phyloP scores from a whole-genome alignment of 495 filamentous ascomycete species.

The Talaromyces stipitatus region DNA sequence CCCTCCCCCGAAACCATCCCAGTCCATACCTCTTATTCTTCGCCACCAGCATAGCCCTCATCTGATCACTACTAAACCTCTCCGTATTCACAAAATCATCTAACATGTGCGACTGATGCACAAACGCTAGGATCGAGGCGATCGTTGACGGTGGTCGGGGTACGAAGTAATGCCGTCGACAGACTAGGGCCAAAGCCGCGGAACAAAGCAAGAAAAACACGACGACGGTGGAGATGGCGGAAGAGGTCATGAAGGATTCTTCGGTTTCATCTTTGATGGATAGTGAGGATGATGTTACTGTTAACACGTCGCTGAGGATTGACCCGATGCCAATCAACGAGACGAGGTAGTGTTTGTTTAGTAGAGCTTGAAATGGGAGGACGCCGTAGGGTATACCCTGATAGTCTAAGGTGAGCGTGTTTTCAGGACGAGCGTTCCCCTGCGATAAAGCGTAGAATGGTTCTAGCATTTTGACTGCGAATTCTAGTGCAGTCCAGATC shows the following conservation, averaged over 20 bases:
- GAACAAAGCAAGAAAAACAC: conserved; percentile 48
- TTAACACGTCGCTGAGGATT: conserved; percentile 59
- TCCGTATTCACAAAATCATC: conserved; percentile 61
- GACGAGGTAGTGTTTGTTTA: conserved; percentile 58
- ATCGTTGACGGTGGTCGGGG: conserved; percentile 69
- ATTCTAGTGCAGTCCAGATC: conserved; percentile 62
- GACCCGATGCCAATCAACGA: conserved; percentile 53
- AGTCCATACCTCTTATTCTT: conserved; percentile 59
- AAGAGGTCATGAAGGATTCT: conserved; percentile 49
- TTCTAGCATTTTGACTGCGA: conserved; percentile 63
- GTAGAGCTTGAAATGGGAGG: conserved; percentile 48
- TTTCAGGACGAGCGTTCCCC: conserved; percentile 53
- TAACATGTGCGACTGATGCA: conserved; percentile 68
- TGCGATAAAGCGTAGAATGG: conserved; percentile 62
- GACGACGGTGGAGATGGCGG: conserved; percentile 49
- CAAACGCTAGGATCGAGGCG: conserved; percentile 61
- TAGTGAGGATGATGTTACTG: conserved; percentile 57
- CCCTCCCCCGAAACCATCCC: conserved; percentile 63
- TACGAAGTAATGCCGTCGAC: conserved; percentile 54
- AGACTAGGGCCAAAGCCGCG: conserved; percentile 42
- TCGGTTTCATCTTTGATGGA: conserved; percentile 50
- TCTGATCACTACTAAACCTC: conserved; percentile 46
- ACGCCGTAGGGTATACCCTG: conserved; percentile 61
- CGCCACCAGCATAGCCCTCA: conserved; percentile 44
- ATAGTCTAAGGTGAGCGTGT: conserved; percentile 60